phyloP scores from a whole-genome alignment of 805 yeast species.

The Starmera dryadoides region DNA sequence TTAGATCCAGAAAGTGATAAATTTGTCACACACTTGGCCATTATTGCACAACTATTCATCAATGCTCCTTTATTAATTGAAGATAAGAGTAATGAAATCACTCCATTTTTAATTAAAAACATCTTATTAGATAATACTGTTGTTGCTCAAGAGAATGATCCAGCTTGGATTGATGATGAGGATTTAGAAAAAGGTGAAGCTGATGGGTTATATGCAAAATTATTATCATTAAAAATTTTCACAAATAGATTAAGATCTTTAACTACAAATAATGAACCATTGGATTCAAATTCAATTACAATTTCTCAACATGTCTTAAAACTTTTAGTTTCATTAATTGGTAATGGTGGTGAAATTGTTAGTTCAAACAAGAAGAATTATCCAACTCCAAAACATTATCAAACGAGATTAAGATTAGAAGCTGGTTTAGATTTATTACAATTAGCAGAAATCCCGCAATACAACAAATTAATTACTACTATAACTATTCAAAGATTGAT shows the following conservation, averaged over 20 bases:
- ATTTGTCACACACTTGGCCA: conserved; percentile 50
- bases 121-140: conserved; percentile 47
- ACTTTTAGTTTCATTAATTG: conserved; percentile 56
- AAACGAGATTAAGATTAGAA: conserved; percentile 52
- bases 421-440: conserved; percentile 65
- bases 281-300: conserved; percentile 30
- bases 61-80: conserved; percentile 42
- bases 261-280: conserved; percentile 20
- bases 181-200: conserved; percentile 26
- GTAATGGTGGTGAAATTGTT: conserved; percentile 74
- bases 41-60: conserved; percentile 51
- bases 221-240: conserved; percentile 46
- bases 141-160: conserved; percentile 24
- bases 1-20: conserved; percentile 28
- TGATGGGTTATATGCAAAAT: conserved; percentile 37
- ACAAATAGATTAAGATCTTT: conserved; percentile 47
- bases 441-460: conserved; percentile 48
- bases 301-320: conserved; percentile 60
- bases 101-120: conserved; percentile 52
- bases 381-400: conserved; percentile 59
- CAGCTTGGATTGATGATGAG: conserved; percentile 42
- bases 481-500: conserved; percentile 44
- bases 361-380: conserved; percentile 30
- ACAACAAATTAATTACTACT: conserved; percentile 46
- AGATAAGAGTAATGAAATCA: conserved; percentile 48